Evolutionary conservation across 768 basidiomycete genomes (phyloP).

Genomic region (Leccinellum rugosiceps): DNA sequence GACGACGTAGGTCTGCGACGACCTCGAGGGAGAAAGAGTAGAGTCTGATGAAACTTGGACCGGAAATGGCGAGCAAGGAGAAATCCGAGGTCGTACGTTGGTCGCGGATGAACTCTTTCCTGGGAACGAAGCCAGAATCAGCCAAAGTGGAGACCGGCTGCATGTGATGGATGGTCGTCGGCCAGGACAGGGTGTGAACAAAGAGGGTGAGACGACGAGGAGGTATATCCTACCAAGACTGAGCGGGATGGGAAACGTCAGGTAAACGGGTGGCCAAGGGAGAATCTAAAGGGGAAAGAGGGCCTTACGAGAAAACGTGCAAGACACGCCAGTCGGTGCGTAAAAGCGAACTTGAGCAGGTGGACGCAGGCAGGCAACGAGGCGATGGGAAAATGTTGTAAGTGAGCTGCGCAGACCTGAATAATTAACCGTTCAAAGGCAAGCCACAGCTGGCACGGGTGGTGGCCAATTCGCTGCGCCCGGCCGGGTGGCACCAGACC

Average conservation of each 20-base stretch:
- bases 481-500: background rate
- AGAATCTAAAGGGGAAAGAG: slow-evolving; percentile 28
- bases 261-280: slow-evolving; percentile 36
- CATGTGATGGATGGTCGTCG: slow-evolving; percentile 26
- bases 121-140: slow-evolving; percentile 56
- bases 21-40: slow-evolving; percentile 63
- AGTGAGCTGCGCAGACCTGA: slow-evolving; percentile 10
- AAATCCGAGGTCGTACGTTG: slow-evolving; percentile 55
- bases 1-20: slow-evolving; percentile 50
- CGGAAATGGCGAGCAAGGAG: slow-evolving; percentile 66
- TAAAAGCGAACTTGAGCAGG: slow-evolving; percentile 11
- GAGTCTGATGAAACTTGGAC: slow-evolving; percentile 60
- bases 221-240: slow-evolving; percentile 25
- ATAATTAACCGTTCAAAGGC: background rate
- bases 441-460: too few species aligned
- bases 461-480: background rate
- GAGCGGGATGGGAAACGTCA: slow-evolving; percentile 36
- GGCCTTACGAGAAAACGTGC: slow-evolving; percentile 33
- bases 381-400: background rate
- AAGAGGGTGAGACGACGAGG: slow-evolving; percentile 18
- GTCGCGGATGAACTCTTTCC: slow-evolving; percentile 71
- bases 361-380: slow-evolving; percentile 7
- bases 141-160: slow-evolving; percentile 32
- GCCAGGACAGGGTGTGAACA: slow-evolving; percentile 24
- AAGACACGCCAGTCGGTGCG: slow-evolving; percentile 26